Conservation (phyloP, 148 eudicot species). For the Fagopyrum homotropicum region DNA sequence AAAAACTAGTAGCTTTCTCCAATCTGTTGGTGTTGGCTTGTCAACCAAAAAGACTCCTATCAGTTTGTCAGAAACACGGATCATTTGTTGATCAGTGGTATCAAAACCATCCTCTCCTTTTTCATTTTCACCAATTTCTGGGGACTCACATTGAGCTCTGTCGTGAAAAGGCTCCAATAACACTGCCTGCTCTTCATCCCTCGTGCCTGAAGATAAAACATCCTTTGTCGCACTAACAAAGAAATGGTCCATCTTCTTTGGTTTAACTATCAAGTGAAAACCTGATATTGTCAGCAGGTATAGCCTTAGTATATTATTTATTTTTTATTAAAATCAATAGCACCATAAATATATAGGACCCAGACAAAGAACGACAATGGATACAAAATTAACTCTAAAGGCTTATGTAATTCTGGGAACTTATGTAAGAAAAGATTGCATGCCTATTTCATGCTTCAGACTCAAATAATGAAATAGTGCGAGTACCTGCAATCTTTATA, state of each 20-base stretch:
- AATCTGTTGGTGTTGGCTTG: conserved; percentile 75
- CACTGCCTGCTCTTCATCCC: conserved; percentile 24
- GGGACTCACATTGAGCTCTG: conserved; percentile 3
- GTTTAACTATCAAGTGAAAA: conserved; percentile 16
- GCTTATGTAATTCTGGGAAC: not conserved
- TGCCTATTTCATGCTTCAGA: not conserved
- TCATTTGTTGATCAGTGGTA: conserved; percentile 42
- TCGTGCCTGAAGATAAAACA: conserved; percentile 27
- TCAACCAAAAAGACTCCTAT: conserved; percentile 84
- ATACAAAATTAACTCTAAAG: not conserved
- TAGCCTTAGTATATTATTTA: not conserved
- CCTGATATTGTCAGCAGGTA: conserved; percentile 20
- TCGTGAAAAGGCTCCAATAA: conserved; percentile 20
- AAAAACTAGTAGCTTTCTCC: conserved; percentile 79
- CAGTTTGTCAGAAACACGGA: conserved; percentile 70
- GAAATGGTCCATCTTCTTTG: conserved; percentile 23
- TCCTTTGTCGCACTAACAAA: conserved; percentile 26
- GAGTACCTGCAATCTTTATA: not conserved
- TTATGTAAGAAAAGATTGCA: not conserved
- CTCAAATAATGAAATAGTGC: not conserved
- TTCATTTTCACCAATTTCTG: conserved; percentile 16
- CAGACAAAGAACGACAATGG: not conserved
- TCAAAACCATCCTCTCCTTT: conserved; percentile 24
- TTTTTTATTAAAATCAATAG: not conserved
- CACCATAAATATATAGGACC: not conserved